Conservation (phyloP, 2,329 filamentous ascomycete genomes). For the Aspergillus pseudonomiae region DNA sequence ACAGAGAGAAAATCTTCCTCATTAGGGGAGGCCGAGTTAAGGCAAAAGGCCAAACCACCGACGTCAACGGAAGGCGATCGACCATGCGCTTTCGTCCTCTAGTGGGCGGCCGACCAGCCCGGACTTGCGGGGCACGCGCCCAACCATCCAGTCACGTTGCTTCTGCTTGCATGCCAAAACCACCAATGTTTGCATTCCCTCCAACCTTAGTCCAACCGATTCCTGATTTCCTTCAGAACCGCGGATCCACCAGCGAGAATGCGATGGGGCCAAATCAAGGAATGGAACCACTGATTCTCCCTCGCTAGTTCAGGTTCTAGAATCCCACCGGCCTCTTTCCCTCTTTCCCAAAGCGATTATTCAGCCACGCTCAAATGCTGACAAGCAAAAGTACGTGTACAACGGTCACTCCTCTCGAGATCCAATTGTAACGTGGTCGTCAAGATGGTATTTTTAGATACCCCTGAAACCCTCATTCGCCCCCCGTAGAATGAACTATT, state of each 20-base stretch:
- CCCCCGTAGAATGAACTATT: too few relatives aligned
- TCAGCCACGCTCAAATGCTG: not conserved
- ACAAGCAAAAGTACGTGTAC: not conserved
- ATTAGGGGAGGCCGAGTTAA: conserved; percentile 1
- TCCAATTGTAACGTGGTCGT: too few relatives aligned
- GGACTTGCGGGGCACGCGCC: not conserved
- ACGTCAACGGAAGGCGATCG: conserved; percentile 5
- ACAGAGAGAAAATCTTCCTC: not conserved
- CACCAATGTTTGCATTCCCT: not conserved
- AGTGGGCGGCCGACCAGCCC: not conserved
- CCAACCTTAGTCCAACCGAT: not conserved
- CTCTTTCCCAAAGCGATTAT: not conserved
- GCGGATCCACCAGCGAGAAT: not conserved
- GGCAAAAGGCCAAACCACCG: conserved; percentile 2
- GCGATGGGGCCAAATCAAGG: not conserved
- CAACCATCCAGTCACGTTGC: not conserved
- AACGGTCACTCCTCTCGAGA: too few relatives aligned
- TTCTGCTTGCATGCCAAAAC: not conserved
- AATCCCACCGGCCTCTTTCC: not conserved
- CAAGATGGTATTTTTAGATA: too few relatives aligned
- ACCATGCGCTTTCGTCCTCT: not conserved
- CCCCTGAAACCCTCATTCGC: too few relatives aligned
- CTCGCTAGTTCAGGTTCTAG: not conserved
- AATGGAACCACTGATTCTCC: not conserved
- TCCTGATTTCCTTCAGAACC: not conserved